Evolutionary conservation across 139 green algal genomes (phyloP), one percentile per base, ranked within the genome.

Genomic region (Picochlorum sp.): DNA sequence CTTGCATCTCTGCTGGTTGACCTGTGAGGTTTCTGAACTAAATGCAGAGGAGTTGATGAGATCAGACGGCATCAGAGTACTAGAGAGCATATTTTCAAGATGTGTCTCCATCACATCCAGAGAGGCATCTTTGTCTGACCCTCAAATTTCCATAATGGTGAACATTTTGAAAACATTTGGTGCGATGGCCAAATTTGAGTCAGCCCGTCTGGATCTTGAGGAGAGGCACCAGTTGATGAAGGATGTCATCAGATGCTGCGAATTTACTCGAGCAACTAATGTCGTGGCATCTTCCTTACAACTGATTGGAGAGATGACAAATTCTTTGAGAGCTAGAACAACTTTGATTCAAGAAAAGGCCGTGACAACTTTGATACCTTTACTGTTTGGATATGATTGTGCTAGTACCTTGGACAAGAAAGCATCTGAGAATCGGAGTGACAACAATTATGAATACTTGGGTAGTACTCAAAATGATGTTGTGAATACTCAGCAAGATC

Each of bases 11-110:
- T 84, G 74, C 60, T 97, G 88, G 88, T 75, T 97, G 28, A 97
- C 90, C 14, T 95, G 86, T 64, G 74, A 83, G 14, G 77, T 55
- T 24, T 90, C 77, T 13, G 62, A 69, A 6, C 77, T 90, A 3
- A 97, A 97, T 57, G 90, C 81, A 3, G 88, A 94, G 47, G 91
- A 97, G 83, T 81, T 97, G 52, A 70, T 84, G 0, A 74, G 91
- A 3, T 80, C 62, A 4, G 90, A 84, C 6, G 90, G 91, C 6
- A 49, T 93, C 28, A 55, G 24, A 14, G 63, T 89, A 16, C 67
- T 97, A 52, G 76, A 74, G 10, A 31, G 21, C 3, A 74, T 97
- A 62, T 77, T 97, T 26, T 45, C 54, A 6, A 78, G 89, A 62
- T 96, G 78, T 61, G 60, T 81, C n/a, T 60, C 69, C 15, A 64